Percentiles rank a stretch among this genome's conserved stretches.
Evolutionary conservation across 352 stramenopile species (phyloP).

Genomic region (Phytophthora capsici): DNA sequence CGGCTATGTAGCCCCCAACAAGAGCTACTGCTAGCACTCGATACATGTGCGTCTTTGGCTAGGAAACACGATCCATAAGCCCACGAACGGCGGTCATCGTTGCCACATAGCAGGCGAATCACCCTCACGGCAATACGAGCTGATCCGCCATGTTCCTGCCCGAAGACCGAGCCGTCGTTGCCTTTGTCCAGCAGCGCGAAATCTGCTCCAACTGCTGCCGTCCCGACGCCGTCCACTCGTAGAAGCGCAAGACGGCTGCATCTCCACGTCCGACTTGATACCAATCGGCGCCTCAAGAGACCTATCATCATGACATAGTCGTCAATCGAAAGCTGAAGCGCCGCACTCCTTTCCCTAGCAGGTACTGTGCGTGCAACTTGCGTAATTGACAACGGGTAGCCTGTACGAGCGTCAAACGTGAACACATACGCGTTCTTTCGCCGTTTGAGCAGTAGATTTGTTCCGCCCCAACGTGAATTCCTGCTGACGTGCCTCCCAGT

Average conservation of each 20-base stretch:
- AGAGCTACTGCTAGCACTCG: conserved; percentile 48
- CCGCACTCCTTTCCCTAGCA: not conserved
- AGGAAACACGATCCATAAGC: conserved; percentile 67
- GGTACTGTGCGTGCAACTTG: conserved; percentile 22
- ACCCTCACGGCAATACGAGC: conserved; percentile 55
- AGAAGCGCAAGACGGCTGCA: conserved; percentile 50
- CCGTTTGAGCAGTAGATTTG: conserved; percentile 28
- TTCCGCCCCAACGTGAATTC: not conserved
- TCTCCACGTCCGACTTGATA: conserved; percentile 70
- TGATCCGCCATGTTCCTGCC: conserved; percentile 51
- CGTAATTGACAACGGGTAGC: conserved; percentile 45
- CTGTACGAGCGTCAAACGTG: conserved; percentile 44
- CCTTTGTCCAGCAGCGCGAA: conserved; percentile 54
- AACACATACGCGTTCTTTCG: conserved; percentile 55
- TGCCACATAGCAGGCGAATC: conserved; percentile 47
- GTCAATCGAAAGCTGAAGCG: conserved; percentile 41
- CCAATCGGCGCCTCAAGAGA: conserved; percentile 39
- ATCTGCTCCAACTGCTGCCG: conserved; percentile 42
- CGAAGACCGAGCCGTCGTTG: conserved; percentile 56
- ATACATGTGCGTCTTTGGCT: conserved; percentile 38
- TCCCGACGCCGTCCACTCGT: conserved; percentile 43
- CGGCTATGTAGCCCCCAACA: conserved; percentile 33
- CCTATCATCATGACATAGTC: conserved; percentile 42
- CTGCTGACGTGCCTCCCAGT: conserved; percentile 11
- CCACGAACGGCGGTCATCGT: conserved; percentile 52